Conservation (phyloP, 164 flowering plant species). For the Nymphaea colorata region DNA sequence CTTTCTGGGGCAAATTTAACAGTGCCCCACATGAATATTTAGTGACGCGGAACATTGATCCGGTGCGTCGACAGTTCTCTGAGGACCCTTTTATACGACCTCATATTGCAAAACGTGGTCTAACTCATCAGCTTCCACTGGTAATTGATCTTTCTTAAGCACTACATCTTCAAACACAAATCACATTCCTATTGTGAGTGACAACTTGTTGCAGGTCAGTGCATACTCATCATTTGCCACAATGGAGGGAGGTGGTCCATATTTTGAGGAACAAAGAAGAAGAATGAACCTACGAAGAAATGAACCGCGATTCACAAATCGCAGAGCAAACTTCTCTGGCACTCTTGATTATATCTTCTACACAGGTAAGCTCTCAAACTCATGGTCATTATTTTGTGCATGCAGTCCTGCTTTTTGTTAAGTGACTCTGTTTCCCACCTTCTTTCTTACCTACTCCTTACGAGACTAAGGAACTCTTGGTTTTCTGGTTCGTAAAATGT, state of each 20-base stretch:
- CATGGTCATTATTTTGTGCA: background rate
- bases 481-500: background rate
- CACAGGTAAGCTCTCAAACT: slow-evolving; percentile 46
- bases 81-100: background rate
- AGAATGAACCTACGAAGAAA: slow-evolving; percentile 75
- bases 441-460: background rate
- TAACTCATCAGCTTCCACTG: slow-evolving; percentile 87
- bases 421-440: background rate
- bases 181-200: background rate
- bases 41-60: slow-evolving; percentile 20
- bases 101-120: slow-evolving; percentile 22
- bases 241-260: slow-evolving; percentile 46
- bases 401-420: background rate
- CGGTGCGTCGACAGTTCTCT: background rate
- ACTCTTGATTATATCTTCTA: slow-evolving; percentile 97
- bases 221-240: slow-evolving; percentile 96
- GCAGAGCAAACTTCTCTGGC: slow-evolving; percentile 90
- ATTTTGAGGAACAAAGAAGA: slow-evolving; percentile 68
- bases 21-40: slow-evolving; percentile 79
- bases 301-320: slow-evolving; percentile 88
- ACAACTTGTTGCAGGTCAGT: slow-evolving; percentile 51
- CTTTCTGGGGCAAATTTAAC: slow-evolving; percentile 1
- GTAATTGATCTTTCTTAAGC: slow-evolving; percentile 22
- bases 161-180: background rate
- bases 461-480: background rate